Base-by-base conservation (phyloP, 768 basidiomycete genomes). In the Dictyophora rubrovolvata region DNA sequence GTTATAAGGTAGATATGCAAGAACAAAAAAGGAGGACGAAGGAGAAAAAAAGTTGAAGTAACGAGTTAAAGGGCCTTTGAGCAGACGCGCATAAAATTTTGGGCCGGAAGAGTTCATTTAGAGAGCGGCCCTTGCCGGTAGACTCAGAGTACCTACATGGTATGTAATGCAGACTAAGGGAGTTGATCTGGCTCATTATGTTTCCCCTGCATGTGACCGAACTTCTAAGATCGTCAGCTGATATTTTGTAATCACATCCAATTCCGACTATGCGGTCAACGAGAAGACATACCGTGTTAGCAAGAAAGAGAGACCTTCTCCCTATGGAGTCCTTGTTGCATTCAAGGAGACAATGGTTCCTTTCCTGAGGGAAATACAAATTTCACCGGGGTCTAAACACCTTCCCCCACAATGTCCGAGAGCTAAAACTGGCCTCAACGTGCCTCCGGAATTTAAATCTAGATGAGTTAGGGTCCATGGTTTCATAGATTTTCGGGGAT, bases 21-120 rank as follows among this genome's bases (percentile, higher is more conserved):
- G 37, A 69, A 71, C 68, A 70, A 72, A 67, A 68, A 68, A 65
- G 69, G 73, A 71, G 69, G 69, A 70, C 71, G 71, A 69, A 62
- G 70, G 69, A 67, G 70, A 70, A 68, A 64, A 63, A 70, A 66
- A 65, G 66, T 60, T 54, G 65, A 72, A 68, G 70, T 65, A 71
- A 67, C 71, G 74, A 79, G 77, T 78, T 77, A 78, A 79, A 78
- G 75, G 73, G 71, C 70, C 70, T 73, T 75, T 75, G 72, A 67
- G 64, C 71, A 72, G 72, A 71, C 71, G 71, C 69, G 69, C 57
- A 51, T 59, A 48, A 34, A 34, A 51, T 51, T 35, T 51, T 35
- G 48, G 52, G 28, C 12, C 35, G 21, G 49, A n/a, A 42, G 57
- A 28, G 17, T n/a, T 34, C 49, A 35, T 53, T 59, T 47, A 51